phyloP scores from a whole-genome alignment of 768 basidiomycete genomes.

The Kwoniella bestiolae region DNA sequence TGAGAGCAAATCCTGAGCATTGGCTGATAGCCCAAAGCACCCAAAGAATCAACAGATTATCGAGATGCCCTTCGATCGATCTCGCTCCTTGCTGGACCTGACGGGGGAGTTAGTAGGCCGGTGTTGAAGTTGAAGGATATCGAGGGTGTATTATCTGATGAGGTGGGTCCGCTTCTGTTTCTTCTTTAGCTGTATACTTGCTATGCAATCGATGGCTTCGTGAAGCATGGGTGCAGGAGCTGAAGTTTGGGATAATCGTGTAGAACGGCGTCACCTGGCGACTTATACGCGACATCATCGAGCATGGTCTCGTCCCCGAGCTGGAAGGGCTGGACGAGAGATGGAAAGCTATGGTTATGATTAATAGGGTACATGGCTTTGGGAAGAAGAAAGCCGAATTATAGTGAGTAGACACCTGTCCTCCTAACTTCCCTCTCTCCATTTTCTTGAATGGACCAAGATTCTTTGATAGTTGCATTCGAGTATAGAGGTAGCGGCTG shows the following conservation, averaged over 20 bases:
- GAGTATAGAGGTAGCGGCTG: too few species aligned
- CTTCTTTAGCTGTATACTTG: too few species aligned
- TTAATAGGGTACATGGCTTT: slow-evolving; percentile 50
- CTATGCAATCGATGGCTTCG: too few species aligned
- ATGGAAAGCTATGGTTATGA: slow-evolving; percentile 33
- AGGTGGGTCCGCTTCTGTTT: slow-evolving; percentile 31
- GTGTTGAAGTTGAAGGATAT: slow-evolving; percentile 40
- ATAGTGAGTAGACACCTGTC: slow-evolving; percentile 44
- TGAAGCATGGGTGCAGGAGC: too few species aligned
- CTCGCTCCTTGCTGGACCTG: slow-evolving; percentile 28
- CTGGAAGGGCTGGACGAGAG: slow-evolving; percentile 33
- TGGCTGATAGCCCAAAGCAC: neutral
- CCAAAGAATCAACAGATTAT: slow-evolving; percentile 19
- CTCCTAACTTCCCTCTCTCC: too few species aligned
- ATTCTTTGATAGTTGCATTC: too few species aligned
- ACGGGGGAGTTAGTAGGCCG: slow-evolving; percentile 27
- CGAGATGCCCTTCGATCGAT: slow-evolving; percentile 33
- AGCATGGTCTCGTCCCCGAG: slow-evolving; percentile 39
- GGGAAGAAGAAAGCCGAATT: slow-evolving; percentile 31
- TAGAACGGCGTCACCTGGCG: slow-evolving; percentile 53
- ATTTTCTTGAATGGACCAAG: too few species aligned
- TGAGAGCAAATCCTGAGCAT: too few species aligned
- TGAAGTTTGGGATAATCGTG: neutral
- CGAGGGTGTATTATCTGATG: slow-evolving; percentile 42
- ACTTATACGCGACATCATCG: slow-evolving; percentile 38